Base-by-base conservation (phyloP, 2,329 filamentous ascomycete genomes). In the Ustilaginoidea virens region DNA sequence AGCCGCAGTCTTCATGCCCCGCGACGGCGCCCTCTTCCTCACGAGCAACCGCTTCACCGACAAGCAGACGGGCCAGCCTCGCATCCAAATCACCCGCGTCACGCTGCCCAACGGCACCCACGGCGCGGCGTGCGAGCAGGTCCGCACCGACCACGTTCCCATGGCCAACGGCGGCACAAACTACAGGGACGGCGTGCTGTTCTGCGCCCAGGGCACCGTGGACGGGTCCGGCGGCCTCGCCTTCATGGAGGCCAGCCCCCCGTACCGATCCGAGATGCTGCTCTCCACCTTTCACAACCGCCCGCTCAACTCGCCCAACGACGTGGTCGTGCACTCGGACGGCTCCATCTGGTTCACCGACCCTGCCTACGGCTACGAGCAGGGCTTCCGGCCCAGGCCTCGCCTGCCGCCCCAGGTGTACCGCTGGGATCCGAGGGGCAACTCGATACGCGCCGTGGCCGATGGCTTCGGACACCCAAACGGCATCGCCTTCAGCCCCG, bases 121-220 rank as follows among this genome's bases (percentile, higher is more conserved):
- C 3, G n/a, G 15, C 4, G 29, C 39, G 3, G 37, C 31, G 4
- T 46, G 47, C 5, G 51, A 58, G 25, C 47, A 56, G 23, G 45
- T 61, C 9, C 12, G 41, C 4, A 35, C 40, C 1, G 44, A 41
- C 1, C 39, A 43, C 2, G 45, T 61, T 1, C 42, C 44, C 2
- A 62, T 65, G 57, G 56, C 52, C 5, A 66, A 66, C 27, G 62
- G 62, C 13, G 62, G 58, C 5, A 52, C 63, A 21, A 65, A 64
- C 32, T 60, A 60, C 42, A 37, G 46, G 1, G 46, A 49, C 7
- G 44, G 51, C 7, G 31, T 61, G 4, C 40, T 61, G 5, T 53
- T 60, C 29, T 61, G 57, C 33, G 48, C 52, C 0, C 58, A 61
- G 28, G 58, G 59, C 4, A 37, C 45, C 3, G 12, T 35, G 22